Evolutionary conservation across 768 basidiomycete genomes (phyloP).

Genomic region (Arthromyces matolae): DNA sequence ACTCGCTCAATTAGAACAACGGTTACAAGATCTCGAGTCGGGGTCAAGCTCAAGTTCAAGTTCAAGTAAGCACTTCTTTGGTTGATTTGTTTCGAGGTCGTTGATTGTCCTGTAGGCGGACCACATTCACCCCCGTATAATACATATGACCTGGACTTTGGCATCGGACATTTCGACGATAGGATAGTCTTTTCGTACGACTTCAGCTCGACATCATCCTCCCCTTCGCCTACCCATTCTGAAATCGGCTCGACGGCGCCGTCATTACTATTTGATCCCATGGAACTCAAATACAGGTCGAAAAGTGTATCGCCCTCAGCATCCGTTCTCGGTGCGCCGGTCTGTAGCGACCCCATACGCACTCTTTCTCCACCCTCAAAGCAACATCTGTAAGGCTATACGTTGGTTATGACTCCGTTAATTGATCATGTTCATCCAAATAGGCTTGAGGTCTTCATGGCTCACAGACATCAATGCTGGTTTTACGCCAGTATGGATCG

Average conservation of each 20-base stretch:
- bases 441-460: slow-evolving; percentile 54
- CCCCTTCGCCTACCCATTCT: slow-evolving; percentile 11
- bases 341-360: slow-evolving; percentile 23
- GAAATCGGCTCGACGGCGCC: not conserved
- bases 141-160: slow-evolving; percentile 7
- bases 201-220: slow-evolving; percentile 8
- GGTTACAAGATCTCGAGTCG: slow-evolving; percentile 51
- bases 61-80: too few relatives aligned
- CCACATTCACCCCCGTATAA: slow-evolving; percentile 6
- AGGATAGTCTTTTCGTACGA: slow-evolving; percentile 1
- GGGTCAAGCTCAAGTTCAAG: slow-evolving; percentile 18
- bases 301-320: slow-evolving; percentile 12
- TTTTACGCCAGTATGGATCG: slow-evolving; percentile 48
- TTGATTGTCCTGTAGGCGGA: too few relatives aligned
- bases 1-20: slow-evolving; percentile 47
- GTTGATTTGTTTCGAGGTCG: too few relatives aligned
- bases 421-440: not conserved
- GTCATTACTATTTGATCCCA: slow-evolving; percentile 4
- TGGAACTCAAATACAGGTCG: not conserved
- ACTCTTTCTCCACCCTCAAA: slow-evolving; percentile 33
- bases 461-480: slow-evolving; percentile 55
- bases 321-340: slow-evolving; percentile 11
- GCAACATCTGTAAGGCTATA: slow-evolving; percentile 32
- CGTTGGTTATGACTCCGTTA: not conserved
- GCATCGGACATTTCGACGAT: slow-evolving; percentile 2